Evolutionary conservation across 2,329 filamentous ascomycete genomes (phyloP).

Genomic region (Trichoderma endophyticum): DNA sequence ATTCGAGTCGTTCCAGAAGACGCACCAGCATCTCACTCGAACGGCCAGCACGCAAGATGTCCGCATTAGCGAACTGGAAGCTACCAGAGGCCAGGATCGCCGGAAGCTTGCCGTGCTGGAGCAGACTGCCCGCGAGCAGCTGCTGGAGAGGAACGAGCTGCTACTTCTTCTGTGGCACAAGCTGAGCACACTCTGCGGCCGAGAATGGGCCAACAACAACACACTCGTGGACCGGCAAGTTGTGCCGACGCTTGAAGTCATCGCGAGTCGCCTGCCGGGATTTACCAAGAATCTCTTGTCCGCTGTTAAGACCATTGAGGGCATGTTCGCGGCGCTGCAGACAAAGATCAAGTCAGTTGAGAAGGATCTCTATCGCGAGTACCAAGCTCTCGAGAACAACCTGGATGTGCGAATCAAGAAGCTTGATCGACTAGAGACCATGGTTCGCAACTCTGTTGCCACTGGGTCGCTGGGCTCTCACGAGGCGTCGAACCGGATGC

Average conservation of each 20-base stretch:
- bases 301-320: conserved; percentile 84
- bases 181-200: conserved; percentile 79
- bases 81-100: conserved; percentile 71
- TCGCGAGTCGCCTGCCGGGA: conserved; percentile 78
- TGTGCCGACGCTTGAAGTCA: conserved; percentile 78
- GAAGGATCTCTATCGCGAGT: conserved; percentile 85
- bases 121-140: conserved; percentile 77
- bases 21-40: conserved; percentile 80
- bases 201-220: conserved; percentile 89
- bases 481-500: conserved; percentile 46
- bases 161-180: conserved; percentile 88
- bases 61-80: conserved; percentile 82
- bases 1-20: conserved; percentile 84
- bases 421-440: conserved; percentile 79
- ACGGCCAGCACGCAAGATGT: conserved; percentile 82
- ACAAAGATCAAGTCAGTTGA: conserved; percentile 80
- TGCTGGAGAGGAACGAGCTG: conserved; percentile 84
- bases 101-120: conserved; percentile 74
- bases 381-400: conserved; percentile 77
- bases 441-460: conserved; percentile 65
- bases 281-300: conserved; percentile 88
- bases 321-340: conserved; percentile 73
- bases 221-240: conserved; percentile 82
- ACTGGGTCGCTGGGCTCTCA: conserved; percentile 44
- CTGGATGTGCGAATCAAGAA: conserved; percentile 79